These are phyloP conservation scores for Allium fistulosum DNA, from an alignment of 106 monocot species.

Conservation along the genomic window DNA sequence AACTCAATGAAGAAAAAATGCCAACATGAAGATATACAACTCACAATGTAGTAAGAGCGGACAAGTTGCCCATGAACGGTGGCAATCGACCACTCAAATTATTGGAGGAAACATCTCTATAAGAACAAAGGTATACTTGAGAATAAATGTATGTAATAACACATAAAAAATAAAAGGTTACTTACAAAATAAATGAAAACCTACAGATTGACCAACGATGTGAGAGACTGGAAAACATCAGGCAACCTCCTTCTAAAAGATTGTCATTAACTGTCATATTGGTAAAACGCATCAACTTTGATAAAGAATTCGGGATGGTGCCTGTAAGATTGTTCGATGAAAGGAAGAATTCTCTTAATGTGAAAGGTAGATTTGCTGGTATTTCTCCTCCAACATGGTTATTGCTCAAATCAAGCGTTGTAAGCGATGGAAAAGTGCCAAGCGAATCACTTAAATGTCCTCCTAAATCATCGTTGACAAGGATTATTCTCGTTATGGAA, in stretches of 20 bases:
- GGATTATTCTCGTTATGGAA: conserved; percentile 35
- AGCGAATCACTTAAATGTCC: conserved; percentile 60
- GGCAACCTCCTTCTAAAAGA: conserved; percentile 63
- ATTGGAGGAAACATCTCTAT: conserved; percentile 81
- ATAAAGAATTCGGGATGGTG: conserved; percentile 64
- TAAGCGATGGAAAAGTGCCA: conserved; percentile 60
- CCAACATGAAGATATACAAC: conserved; percentile 10
- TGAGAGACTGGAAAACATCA: conserved; percentile 62
- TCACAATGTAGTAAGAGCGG: conserved; percentile 70
- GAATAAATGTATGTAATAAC: neutral
- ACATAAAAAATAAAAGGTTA: too few relatives aligned
- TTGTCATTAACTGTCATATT: conserved; percentile 77
- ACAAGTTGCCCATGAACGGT: conserved; percentile 61
- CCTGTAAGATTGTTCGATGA: conserved; percentile 72
- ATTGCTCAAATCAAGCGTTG: conserved; percentile 76
- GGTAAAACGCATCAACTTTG: conserved; percentile 39
- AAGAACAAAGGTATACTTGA: conserved; percentile 2
- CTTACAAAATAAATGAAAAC: neutral
- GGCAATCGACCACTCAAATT: conserved; percentile 74
- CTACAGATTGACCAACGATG: conserved; percentile 71
- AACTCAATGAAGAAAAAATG: too few relatives aligned
- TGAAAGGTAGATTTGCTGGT: conserved; percentile 66
- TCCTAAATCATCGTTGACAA: conserved; percentile 74
- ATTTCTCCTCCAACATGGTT: conserved; percentile 83
- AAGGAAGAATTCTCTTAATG: conserved; percentile 63